These are phyloP conservation scores for Puccinia horiana DNA, from an alignment of 1,284 basidiomycete species.

Conservation along the genomic window DNA sequence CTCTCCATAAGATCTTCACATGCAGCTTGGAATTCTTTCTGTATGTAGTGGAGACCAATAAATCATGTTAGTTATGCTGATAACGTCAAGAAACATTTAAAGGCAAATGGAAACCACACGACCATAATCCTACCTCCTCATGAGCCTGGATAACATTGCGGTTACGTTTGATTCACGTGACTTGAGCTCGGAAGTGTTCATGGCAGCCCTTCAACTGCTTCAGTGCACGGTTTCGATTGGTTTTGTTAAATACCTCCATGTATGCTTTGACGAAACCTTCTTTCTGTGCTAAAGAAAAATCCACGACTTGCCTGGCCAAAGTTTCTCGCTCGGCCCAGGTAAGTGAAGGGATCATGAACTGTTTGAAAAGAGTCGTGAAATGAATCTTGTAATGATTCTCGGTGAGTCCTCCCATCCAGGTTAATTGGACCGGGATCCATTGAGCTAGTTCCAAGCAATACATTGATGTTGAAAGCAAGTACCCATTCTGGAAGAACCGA, in stretches of 20 bases:
- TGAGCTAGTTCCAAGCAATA: neutral
- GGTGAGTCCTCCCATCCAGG: neutral
- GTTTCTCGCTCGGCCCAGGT: neutral
- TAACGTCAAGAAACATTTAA: too few relatives aligned
- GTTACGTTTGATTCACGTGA: conserved; percentile 21
- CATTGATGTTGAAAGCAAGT: conserved; percentile 10
- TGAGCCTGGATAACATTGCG: neutral
- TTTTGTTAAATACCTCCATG: conserved; percentile 5
- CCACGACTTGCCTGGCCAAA: conserved; percentile 1
- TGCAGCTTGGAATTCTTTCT: neutral
- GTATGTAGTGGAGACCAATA: too few relatives aligned
- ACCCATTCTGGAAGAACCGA: conserved; percentile 9
- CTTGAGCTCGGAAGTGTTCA: neutral
- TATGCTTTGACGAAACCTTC: conserved; percentile 6
- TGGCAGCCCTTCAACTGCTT: conserved; percentile 5
- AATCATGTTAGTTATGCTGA: too few relatives aligned
- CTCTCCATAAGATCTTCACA: neutral
- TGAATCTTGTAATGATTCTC: conserved; percentile 8
- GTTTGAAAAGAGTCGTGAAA: neutral
- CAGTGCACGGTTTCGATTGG: neutral
- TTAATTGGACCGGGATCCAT: conserved; percentile 29
- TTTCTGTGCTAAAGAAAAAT: neutral
- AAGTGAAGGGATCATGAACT: neutral
- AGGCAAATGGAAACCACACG: too few relatives aligned
- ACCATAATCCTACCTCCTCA: neutral